Conservation (phyloP, 768 basidiomycete species). For the Nidularia pulvinata region DNA sequence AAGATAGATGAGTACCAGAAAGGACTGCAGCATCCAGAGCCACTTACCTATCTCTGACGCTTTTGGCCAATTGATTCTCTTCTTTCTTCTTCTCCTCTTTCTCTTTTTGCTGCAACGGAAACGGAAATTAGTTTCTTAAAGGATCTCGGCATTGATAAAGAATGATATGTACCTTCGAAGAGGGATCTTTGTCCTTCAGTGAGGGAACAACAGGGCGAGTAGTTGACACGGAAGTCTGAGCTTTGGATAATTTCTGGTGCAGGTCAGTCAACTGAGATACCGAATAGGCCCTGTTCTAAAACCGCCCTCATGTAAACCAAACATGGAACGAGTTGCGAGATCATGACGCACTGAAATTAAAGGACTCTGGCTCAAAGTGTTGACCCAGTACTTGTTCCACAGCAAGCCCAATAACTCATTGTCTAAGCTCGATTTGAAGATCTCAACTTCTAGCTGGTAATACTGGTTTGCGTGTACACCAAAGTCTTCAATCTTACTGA, state of each 20-base stretch:
- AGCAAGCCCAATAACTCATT: slow-evolving; percentile 84
- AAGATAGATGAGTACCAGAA: background rate
- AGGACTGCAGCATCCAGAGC: background rate
- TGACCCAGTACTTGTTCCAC: slow-evolving; percentile 99
- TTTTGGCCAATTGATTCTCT: slow-evolving; percentile 84
- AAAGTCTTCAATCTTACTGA: slow-evolving; percentile 98
- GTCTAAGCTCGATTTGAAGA: slow-evolving; percentile 93
- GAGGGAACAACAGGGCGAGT: slow-evolving; percentile 60
- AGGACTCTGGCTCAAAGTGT: slow-evolving; percentile 92
- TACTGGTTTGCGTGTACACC: slow-evolving; percentile 98
- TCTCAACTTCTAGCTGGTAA: slow-evolving; percentile 91
- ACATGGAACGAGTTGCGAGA: background rate
- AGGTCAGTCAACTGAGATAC: slow-evolving; percentile 90
- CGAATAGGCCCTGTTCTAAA: slow-evolving; percentile 91
- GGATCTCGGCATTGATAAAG: background rate
- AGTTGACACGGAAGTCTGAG: slow-evolving; percentile 52
- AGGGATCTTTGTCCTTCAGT: slow-evolving; percentile 48
- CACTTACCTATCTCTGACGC: slow-evolving; percentile 86
- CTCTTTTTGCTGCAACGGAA: slow-evolving; percentile 34
- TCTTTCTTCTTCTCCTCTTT: slow-evolving; percentile 84
- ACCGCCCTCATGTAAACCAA: background rate
- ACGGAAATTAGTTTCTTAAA: no score
- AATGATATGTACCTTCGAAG: slow-evolving; percentile 39
- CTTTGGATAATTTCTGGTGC: slow-evolving; percentile 85
- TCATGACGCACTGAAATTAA: slow-evolving; percentile 74